Conservation (phyloP, 371 early-diverging fungal genomes). For the Saksenaea vasiformis region DNA sequence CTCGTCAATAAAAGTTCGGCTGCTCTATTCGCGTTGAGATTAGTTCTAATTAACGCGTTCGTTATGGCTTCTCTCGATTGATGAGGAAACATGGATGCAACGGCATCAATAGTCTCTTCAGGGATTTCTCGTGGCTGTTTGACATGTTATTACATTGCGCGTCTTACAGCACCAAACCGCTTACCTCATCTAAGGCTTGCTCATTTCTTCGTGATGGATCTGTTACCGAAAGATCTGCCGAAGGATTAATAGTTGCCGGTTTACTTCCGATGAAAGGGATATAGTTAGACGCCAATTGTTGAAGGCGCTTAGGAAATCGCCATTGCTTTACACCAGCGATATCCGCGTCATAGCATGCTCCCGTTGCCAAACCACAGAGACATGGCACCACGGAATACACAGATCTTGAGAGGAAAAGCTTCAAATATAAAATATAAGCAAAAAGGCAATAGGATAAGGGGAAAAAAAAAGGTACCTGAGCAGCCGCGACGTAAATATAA, state of each 20-base stretch:
- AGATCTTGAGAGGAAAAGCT: slow-evolving; percentile 52
- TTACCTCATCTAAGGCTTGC: background rate
- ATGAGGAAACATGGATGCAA: slow-evolving; percentile 56
- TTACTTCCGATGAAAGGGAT: slow-evolving; percentile 7
- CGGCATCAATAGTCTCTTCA: slow-evolving; percentile 48
- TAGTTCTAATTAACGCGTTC: slow-evolving; percentile 44
- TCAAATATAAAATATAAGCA: background rate
- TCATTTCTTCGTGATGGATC: background rate
- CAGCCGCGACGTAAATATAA: slow-evolving; percentile 55
- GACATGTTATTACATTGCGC: background rate
- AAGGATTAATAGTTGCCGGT: background rate
- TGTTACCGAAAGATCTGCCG: background rate
- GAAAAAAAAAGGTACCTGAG: slow-evolving; percentile 39
- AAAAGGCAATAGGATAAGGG: background rate
- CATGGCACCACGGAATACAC: slow-evolving; percentile 52
- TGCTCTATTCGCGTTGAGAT: slow-evolving; percentile 53
- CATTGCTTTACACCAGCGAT: slow-evolving; percentile 47
- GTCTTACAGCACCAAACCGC: background rate
- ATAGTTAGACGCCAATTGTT: slow-evolving; percentile 28
- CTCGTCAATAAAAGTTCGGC: slow-evolving; percentile 35
- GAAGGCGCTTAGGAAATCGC: slow-evolving; percentile 53
- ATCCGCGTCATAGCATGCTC: slow-evolving; percentile 51
- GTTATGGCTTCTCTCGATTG: slow-evolving; percentile 46
- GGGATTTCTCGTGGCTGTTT: slow-evolving; percentile 14
- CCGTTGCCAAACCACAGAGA: slow-evolving; percentile 57